Percentiles rank a stretch among this genome's conserved stretches.
phyloP scores from a whole-genome alignment of 2,329 filamentous ascomycete genomes.

The Sporothrix brasiliensis region DNA sequence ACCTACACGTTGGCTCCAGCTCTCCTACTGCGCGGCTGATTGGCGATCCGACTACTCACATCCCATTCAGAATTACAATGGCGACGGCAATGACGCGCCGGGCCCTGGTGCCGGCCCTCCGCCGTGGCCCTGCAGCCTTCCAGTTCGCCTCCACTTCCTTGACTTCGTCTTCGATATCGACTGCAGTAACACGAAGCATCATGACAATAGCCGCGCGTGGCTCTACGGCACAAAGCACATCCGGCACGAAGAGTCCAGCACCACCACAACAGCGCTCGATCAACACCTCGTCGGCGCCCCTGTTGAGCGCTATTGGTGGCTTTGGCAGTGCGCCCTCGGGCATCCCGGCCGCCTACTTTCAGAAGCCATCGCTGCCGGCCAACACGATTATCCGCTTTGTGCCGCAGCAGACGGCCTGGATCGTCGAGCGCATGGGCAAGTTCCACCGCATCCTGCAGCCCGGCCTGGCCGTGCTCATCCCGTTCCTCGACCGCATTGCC shows the following conservation, averaged over 20 bases:
- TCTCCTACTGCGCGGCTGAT: not conserved
- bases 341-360: constrained; percentile 76
- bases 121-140: constrained; percentile 32
- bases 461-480: constrained; percentile 83
- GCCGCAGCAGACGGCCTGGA: constrained; percentile 99
- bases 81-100: constrained; percentile 39
- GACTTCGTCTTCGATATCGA: constrained; percentile 1
- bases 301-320: constrained; percentile 41
- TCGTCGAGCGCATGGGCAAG: constrained; percentile 98
- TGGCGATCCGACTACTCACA: not conserved
- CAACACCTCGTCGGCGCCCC: constrained; percentile 37
- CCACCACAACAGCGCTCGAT: constrained; percentile 33
- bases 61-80: constrained; percentile 34
- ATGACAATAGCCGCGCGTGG: constrained; percentile 22
- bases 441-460: constrained; percentile 93
- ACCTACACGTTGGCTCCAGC: not conserved
- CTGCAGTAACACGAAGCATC: constrained; percentile 7
- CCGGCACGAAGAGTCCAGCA: not conserved
- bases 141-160: not conserved
- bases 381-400: constrained; percentile 97
- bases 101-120: constrained; percentile 37
- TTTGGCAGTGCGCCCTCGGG: constrained; percentile 25
- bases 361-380: constrained; percentile 72
- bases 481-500: constrained; percentile 91
- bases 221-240: not conserved